Percentiles rank a stretch among this genome's conserved stretches.
These are phyloP conservation scores for Candida michaelii DNA, from an alignment of 805 yeast species.

Conservation along the genomic window DNA sequence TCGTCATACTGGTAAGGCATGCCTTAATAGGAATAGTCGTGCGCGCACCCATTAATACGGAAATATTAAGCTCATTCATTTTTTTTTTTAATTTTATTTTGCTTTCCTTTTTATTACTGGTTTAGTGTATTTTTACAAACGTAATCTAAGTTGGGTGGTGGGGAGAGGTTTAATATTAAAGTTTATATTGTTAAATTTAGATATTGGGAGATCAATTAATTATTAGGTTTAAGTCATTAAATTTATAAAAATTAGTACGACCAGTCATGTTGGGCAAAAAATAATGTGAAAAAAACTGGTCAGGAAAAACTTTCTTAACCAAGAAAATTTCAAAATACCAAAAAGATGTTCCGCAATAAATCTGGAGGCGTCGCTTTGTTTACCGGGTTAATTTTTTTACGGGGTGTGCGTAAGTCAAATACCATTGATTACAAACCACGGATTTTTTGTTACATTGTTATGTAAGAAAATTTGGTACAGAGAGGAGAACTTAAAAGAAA, in stretches of 20 bases:
- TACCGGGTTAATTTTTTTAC: conserved; percentile 1
- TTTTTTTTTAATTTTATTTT: neutral
- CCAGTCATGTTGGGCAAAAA: neutral
- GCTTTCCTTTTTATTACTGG: neutral
- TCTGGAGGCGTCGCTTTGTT: neutral
- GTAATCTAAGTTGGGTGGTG: neutral
- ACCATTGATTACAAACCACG: neutral
- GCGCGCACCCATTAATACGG: neutral
- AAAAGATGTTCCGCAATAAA: conserved; percentile 2
- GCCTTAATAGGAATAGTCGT: conserved; percentile 1
- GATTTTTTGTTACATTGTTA: neutral
- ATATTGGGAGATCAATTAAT: no score
- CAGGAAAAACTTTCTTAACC: conserved; percentile 3
- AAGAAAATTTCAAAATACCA: conserved; percentile 2
- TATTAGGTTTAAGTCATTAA: no score
- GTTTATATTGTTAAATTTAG: neutral
- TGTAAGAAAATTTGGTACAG: neutral
- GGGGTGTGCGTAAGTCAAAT: neutral
- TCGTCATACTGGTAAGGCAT: neutral
- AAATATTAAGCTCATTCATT: conserved; percentile 1
- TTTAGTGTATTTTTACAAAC: neutral
- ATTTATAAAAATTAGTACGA: no score
- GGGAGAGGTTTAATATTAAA: neutral
- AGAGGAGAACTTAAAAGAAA: neutral
- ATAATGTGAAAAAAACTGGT: neutral